Conservation (phyloP, 1,139 yeast genomes). For the Yamadazyma conglobata region DNA sequence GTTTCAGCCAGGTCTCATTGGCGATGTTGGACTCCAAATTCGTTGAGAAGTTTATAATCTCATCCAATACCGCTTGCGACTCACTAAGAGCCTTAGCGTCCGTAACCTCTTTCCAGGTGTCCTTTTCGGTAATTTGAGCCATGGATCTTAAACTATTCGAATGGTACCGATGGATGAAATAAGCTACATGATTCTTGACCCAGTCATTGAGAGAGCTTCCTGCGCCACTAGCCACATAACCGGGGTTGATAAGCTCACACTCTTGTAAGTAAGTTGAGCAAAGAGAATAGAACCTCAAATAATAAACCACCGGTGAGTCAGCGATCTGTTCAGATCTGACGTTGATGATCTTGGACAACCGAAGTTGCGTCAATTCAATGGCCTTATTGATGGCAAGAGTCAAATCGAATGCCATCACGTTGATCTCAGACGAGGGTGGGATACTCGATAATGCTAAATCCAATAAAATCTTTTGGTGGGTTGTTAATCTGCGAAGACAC, state of each 20-base stretch:
- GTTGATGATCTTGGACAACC: conserved; percentile 74
- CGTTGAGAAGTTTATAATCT: conserved; percentile 50
- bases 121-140: conserved; percentile 55
- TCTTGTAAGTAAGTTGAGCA: conserved; percentile 72
- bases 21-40: conserved; percentile 30
- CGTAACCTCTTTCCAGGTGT: conserved; percentile 72
- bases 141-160: conserved; percentile 45
- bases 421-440: conserved; percentile 27
- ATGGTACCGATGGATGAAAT: conserved; percentile 58
- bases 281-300: conserved; percentile 63
- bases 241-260: conserved; percentile 83
- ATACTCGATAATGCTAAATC: conserved; percentile 66
- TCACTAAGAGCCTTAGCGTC: conserved; percentile 24
- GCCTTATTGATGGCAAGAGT: conserved; percentile 59
- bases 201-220: conserved; percentile 58
- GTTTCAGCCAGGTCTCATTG: conserved; percentile 45
- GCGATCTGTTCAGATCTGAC: conserved; percentile 76
- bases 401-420: conserved; percentile 61
- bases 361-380: conserved; percentile 68
- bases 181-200: conserved; percentile 62
- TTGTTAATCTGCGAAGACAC: conserved; percentile 66
- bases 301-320: conserved; percentile 49
- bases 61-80: conserved; percentile 53
- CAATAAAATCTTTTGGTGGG: conserved; percentile 75
- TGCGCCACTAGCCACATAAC: conserved; percentile 51